These are phyloP conservation scores for Solanum bulbocastanum DNA, from an alignment of 257 asterid genomes.

Conservation along the genomic window DNA sequence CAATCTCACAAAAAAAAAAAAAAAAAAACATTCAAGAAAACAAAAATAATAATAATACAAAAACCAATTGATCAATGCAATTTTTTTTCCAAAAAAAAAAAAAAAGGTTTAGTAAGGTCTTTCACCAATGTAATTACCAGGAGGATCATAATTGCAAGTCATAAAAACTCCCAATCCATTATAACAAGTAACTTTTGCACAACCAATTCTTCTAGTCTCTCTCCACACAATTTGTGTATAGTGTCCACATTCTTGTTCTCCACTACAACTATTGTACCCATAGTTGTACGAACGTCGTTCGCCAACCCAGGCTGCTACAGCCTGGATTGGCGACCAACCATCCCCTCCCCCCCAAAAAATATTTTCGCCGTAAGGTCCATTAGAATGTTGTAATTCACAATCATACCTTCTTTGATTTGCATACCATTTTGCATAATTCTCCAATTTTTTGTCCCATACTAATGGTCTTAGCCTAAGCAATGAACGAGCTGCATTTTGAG, in stretches of 20 bases:
- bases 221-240: constrained; percentile 47
- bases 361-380: constrained; percentile 41
- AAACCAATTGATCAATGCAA: background rate
- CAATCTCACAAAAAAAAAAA: background rate
- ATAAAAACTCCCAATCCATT: constrained; percentile 35
- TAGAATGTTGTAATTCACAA: constrained; percentile 31
- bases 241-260: constrained; percentile 39
- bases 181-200: constrained; percentile 28
- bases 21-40: background rate
- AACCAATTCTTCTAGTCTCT: constrained; percentile 22
- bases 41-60: background rate
- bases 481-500: constrained; percentile 35
- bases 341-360: constrained; percentile 42
- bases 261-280: constrained; percentile 22
- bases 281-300: constrained; percentile 27
- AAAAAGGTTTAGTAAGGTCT: constrained; percentile 20
- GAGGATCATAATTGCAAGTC: constrained; percentile 46
- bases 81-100: background rate
- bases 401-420: constrained; percentile 28
- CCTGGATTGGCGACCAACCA: constrained; percentile 35
- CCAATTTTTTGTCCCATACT: constrained; percentile 26
- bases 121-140: constrained; percentile 46
- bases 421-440: constrained; percentile 23
- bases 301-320: constrained; percentile 32
- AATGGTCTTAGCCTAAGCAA: constrained; percentile 15